A percentile compares a stretch with the other conserved stretches of the same genome.
phyloP scores from a whole-genome alignment of 2,329 filamentous ascomycete genomes.

The Cladophialophora yegresii region DNA sequence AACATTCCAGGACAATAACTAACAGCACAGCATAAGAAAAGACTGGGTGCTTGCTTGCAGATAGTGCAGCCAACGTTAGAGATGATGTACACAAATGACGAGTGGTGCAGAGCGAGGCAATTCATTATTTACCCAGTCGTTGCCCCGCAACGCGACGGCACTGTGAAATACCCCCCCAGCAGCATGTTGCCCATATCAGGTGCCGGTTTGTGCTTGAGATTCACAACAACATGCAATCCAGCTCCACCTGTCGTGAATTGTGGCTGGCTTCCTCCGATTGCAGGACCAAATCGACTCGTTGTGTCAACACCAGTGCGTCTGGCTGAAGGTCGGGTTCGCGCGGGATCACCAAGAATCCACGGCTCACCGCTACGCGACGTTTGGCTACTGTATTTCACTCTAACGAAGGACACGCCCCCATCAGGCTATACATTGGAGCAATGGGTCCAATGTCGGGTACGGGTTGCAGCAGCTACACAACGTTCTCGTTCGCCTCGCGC shows the following conservation, averaged over 20 bases:
- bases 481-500: background rate
- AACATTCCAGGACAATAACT: slow-evolving; percentile 18
- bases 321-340: background rate
- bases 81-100: background rate
- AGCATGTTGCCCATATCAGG: background rate
- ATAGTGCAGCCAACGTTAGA: slow-evolving; percentile 1
- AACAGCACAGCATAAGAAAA: background rate
- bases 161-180: background rate
- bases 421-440: background rate
- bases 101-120: background rate
- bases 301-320: background rate
- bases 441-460: background rate
- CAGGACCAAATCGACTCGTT: background rate
- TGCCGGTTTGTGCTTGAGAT: background rate
- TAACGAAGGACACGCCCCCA: background rate
- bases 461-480: background rate
- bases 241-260: no score
- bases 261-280: background rate
- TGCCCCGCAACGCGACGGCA: background rate
- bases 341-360: background rate
- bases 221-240: background rate
- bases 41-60: background rate
- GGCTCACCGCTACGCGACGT: background rate
- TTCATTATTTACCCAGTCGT: background rate
- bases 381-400: background rate